Conservation (phyloP, 306 rosid species). For the Prunus campanulata region DNA sequence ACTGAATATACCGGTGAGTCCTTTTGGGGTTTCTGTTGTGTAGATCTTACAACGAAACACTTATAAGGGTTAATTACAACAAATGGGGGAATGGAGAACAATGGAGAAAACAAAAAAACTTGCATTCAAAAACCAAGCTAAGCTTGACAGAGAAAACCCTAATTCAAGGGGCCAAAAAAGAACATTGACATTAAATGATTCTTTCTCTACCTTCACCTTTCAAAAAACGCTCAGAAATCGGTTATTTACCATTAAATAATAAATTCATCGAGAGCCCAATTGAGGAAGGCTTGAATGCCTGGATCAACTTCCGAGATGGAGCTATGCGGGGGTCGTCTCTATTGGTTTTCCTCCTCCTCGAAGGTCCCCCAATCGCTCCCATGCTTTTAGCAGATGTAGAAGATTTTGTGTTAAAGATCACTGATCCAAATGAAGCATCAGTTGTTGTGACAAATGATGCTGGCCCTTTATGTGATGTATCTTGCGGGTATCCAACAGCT, state of each 20-base stretch:
- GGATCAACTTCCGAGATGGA: constrained; percentile 65
- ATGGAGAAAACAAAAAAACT: constrained; percentile 1
- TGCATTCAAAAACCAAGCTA: constrained; percentile 29
- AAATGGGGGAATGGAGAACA: constrained; percentile 27
- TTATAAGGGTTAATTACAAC: constrained; percentile 39
- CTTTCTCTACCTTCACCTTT: constrained; percentile 33
- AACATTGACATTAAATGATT: constrained; percentile 8
- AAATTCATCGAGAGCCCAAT: constrained; percentile 56
- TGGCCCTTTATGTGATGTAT: constrained; percentile 53
- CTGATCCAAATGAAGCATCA: constrained; percentile 60
- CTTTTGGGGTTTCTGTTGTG: constrained; percentile 16
- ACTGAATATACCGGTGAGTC: too few relatives aligned
- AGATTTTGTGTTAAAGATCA: constrained; percentile 49
- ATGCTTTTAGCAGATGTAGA: constrained; percentile 39
- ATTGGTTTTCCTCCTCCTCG: constrained; percentile 44
- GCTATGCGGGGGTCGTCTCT: constrained; percentile 45
- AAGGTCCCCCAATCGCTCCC: constrained; percentile 45
- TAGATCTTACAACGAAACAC: constrained; percentile 34
- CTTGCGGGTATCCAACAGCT: constrained; percentile 69
- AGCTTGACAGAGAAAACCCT: constrained; percentile 17
- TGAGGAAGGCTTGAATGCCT: constrained; percentile 67
- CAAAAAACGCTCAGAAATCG: constrained; percentile 31
- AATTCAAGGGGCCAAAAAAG: constrained; percentile 19
- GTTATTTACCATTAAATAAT: constrained; percentile 53
- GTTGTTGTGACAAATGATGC: constrained; percentile 58